Base-by-base conservation (phyloP, 495 filamentous ascomycete genomes). In the Penicillium robsamsonii region DNA sequence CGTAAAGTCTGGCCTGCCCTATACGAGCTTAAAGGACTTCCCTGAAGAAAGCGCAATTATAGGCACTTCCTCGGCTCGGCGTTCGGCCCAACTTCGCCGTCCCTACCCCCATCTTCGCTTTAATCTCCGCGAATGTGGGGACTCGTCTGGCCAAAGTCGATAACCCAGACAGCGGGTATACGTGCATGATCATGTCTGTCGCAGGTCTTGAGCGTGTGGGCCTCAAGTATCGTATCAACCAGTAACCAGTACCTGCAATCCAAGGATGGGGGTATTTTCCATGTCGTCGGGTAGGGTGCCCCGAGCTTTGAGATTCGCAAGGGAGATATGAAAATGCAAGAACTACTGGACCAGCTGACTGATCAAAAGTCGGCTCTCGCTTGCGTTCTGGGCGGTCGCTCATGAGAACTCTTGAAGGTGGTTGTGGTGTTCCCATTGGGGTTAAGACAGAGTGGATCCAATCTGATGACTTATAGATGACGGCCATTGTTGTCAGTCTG, bases 221-320 rank as follows among this genome's bases (percentile, higher is more conserved):
- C 0, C 68, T 82, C 37, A 72, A 70, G 1, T 73, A 70, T n/a
- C 75, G 90, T 37, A 92, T 96, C 56, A n/a, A n/a, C n/a, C n/a
- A n/a, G n/a, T n/a, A 81, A 80, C 31, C 78, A 86, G 67, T 87
- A 82, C 56, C 69, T 96, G 49, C 80, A 84, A 5, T 78, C 80
- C 24, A 72, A 74, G 27, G 80, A 83, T 10, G 88, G 85, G 13
- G 86, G 86, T 1, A 78, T 90, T 73, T 66, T 91, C 62, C 79
- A 93, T 68, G 91, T 91, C 1, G 91, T 96, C 1, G 90, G 91
- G 0, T 91, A 96, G 66, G 91, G 91, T 1, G 90, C 87, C 13
- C 68, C 95, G 9, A 88, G 80, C 6, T 75, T 94, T 51, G 91
- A 96, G 79, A 79, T 84, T 24, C 72, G 91, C 18, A 82, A 79